Percentiles rank a stretch among this genome's conserved stretches.
Conservation (phyloP, 768 basidiomycete genomes). For the Rhizopogon vesiculosus region DNA sequence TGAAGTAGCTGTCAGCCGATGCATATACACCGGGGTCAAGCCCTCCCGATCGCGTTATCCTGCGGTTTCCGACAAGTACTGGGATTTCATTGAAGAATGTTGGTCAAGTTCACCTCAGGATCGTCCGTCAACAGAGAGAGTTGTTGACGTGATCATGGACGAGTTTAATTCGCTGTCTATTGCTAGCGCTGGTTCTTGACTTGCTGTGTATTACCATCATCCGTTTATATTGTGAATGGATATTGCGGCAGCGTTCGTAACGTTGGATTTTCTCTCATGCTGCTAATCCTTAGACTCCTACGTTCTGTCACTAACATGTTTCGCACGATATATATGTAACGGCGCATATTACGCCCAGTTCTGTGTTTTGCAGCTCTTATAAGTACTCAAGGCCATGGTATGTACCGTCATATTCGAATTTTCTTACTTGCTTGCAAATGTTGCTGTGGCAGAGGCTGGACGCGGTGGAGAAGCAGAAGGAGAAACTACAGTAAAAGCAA, state of each 20-base stretch:
- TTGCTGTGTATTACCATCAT: not conserved
- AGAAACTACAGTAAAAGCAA: no score
- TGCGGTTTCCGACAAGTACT: slow-evolving; percentile 33
- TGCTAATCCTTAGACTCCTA: no score
- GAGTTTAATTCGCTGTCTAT: not conserved
- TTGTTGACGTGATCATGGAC: not conserved
- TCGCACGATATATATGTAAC: no score
- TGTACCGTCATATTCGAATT: no score
- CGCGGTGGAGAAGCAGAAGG: no score
- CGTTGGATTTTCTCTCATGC: not conserved
- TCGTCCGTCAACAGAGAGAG: not conserved
- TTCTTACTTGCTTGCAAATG: no score
- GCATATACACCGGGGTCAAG: slow-evolving; percentile 8
- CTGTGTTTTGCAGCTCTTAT: no score
- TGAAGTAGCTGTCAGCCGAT: slow-evolving; percentile 13
- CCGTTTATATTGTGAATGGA: not conserved
- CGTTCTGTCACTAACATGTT: no score
- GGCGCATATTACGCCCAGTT: no score
- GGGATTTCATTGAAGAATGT: slow-evolving; percentile 36
- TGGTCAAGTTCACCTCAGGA: slow-evolving; percentile 26
- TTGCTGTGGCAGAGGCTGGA: no score
- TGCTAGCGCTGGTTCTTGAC: not conserved
- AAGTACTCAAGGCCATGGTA: no score
- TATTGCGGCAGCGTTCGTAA: not conserved
- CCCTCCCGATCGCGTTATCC: slow-evolving; percentile 14